Base-by-base conservation (phyloP, 2,329 filamentous ascomycete species). In the Paraconiothyrium sp. region DNA sequence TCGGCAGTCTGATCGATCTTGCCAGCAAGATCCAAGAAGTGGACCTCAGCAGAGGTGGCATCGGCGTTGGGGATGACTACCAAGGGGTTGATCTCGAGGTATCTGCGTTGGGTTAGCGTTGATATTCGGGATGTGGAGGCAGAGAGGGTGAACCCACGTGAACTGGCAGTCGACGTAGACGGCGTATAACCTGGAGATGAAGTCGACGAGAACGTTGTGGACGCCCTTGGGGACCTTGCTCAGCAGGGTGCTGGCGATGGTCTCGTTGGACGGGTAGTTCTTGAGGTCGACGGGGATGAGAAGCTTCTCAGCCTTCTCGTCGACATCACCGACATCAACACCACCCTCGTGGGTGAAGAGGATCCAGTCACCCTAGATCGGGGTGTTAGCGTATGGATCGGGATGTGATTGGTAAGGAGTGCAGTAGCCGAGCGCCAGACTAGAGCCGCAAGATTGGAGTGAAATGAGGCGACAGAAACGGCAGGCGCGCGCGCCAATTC, bases 121-220 rank as follows among this genome's bases (percentile, higher is more conserved):
- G 41, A 48, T 48, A 11, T 1, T 41, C 39, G 39, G 39, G 39
- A 41, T 20, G 22, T 56, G 32, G 9, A 27, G 52, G 16, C 39
- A 13, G 39, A 39, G n/a, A 20, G 8, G 22, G 32, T 27, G 30
- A 49, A 72, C 79, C 69, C 68, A 82, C 79, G 95, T 98, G 89
- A 99, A 99, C 84, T 99, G 95, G 89, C 92, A 97, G 87, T 99
- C 95, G 69, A 98, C 95, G 78, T 98, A 99, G 84, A 99, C 95
- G 74, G 94, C 95, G 80, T 99, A 99, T 71, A 99, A 88, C 75
- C 95, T 90, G 77, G 93, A 93, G 85, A 99, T 99, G 88, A 99
- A 99, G 88, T 99, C 95, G 67, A 99, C 92, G 63, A 99, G 89
- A 77, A 99, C 95, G 78, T 97, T 97, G 89, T 99, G 95, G 56